Evolutionary conservation across 371 early-diverging fungal species (phyloP).

Genomic region (Syncephalastrum sp.): DNA sequence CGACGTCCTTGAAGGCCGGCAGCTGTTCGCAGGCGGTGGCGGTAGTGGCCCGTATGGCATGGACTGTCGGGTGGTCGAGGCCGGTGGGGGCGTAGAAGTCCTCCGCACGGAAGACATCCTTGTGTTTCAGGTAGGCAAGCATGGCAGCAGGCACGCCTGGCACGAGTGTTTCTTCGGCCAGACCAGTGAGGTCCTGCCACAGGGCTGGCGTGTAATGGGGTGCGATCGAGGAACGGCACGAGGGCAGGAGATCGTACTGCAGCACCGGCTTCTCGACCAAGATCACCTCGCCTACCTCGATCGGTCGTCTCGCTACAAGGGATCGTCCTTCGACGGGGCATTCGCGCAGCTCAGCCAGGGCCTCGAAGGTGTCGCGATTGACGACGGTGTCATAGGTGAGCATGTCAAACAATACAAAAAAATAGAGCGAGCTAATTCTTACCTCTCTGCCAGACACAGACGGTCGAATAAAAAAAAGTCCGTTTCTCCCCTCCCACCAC

Average conservation of each 20-base stretch:
- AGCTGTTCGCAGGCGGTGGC: slow-evolving; percentile 16
- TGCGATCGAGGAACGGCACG: slow-evolving; percentile 41
- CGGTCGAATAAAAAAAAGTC: too few relatives aligned
- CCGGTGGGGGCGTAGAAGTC: slow-evolving; percentile 36
- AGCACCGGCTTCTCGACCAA: slow-evolving; percentile 40
- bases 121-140: slow-evolving; percentile 32
- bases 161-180: slow-evolving; percentile 28
- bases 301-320: slow-evolving; percentile 26
- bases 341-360: slow-evolving; percentile 26
- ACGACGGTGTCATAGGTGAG: slow-evolving; percentile 21
- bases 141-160: slow-evolving; percentile 53
- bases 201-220: slow-evolving; percentile 38
- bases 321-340: slow-evolving; percentile 38
- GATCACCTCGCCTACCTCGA: slow-evolving; percentile 35
- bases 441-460: too few relatives aligned
- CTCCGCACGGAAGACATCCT: slow-evolving; percentile 27
- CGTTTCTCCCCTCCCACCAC: not conserved
- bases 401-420: slow-evolving; percentile 1
- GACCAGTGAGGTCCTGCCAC: slow-evolving; percentile 25
- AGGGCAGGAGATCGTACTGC: slow-evolving; percentile 33
- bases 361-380: slow-evolving; percentile 30
- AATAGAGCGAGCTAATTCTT: too few relatives aligned
- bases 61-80: slow-evolving; percentile 31
- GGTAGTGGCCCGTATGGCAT: slow-evolving; percentile 17
- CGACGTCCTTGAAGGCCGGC: slow-evolving; percentile 24